Base-by-base conservation (phyloP, 805 yeast genomes). In the Metschnikowia koreensis region DNA sequence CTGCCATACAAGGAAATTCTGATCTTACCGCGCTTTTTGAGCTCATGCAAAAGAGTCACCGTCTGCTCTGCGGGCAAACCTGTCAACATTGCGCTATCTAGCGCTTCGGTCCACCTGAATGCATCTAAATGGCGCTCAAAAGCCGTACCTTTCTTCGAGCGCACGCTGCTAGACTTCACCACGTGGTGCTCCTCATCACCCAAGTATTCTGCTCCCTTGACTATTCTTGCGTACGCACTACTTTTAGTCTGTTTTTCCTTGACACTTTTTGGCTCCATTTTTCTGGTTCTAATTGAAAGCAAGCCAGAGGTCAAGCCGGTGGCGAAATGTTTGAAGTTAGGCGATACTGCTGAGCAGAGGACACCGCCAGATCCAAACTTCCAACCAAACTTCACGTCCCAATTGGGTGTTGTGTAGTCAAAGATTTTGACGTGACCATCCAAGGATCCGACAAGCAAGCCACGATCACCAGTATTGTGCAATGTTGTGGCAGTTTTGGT, bases 381-480 rank as follows among this genome's bases (percentile, higher is more conserved):
- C 97, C 98, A 93, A 45, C 97, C 97, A 66, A 91, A 93, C 66
- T 87, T 89, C 54, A 93, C 97, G 54, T 86, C 87, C 89, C 93
- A 92, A 60, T 81, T 80, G 39, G 81, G 64, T 22, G 86, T 80
- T 28, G 80, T 71, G 38, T 89, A 81, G 68, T 92, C 97, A 66
- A 93, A 89, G 42, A 92, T 92, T 69, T 94, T 94, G 53, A 94
- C 97, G 69, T 94, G 99, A 17, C 99, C 99, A 70, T 94, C 99
- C 52, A 94, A 75, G 0, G 97, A 91, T 15, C 98, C 97, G 2
- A 96, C 97, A 31, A 94, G 73, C 42, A 94, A 74, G n/a, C 94
- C 93, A 46, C 82, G 74, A 56, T 83, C 89, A 31, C 86, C 87
- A 9, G 93, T 86, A 59, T 80, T 73, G 47, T 87, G 84, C 56